Percentiles rank a stretch among this genome's conserved stretches.
Conservation (phyloP, 345 rosid species). For the Syzygium oleosum region DNA sequence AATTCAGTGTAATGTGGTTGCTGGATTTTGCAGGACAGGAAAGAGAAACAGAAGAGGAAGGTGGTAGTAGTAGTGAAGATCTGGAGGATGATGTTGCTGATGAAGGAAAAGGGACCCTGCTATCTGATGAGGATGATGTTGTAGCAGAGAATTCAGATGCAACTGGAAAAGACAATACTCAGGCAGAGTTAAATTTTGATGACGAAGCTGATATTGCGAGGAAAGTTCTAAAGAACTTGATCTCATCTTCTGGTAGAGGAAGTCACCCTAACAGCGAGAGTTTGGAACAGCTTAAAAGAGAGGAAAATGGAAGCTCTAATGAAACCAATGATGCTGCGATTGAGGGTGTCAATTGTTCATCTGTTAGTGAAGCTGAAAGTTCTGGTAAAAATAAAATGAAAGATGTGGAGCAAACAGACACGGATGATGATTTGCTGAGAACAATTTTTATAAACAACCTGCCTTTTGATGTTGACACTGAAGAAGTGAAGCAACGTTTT, state of each 20-base stretch:
- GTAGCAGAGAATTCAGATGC: conserved; percentile 18
- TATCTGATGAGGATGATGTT: conserved; percentile 13
- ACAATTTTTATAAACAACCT: conserved; percentile 77
- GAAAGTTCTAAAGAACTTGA: conserved; percentile 61
- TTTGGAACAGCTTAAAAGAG: conserved; percentile 6
- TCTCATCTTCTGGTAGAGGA: conserved; percentile 35
- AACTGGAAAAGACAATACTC: conserved; percentile 20
- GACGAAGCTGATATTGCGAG: conserved; percentile 69
- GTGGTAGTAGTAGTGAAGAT: conserved; percentile 55
- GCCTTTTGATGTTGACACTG: conserved; percentile 64
- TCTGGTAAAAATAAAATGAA: conserved; percentile 24
- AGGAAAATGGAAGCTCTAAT: conserved; percentile 16
- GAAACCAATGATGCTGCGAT: conserved; percentile 10
- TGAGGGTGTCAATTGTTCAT: conserved; percentile 21
- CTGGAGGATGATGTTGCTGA: conserved; percentile 35
- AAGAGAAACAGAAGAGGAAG: conserved; percentile 30
- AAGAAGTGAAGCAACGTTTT: conserved; percentile 74
- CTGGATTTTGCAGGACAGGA: conserved; percentile 34
- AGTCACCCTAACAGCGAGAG: conserved; percentile 27
- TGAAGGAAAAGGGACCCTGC: conserved; percentile 14
- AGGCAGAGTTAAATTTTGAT: conserved; percentile 45
- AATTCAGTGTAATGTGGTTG: neutral
- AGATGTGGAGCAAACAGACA: conserved; percentile 22
- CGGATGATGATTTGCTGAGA: conserved; percentile 56
- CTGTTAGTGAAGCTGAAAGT: conserved; percentile 21